Evolutionary conservation across 75 land plant genomes (phyloP).

Genomic region (Cryptomeria japonica): DNA sequence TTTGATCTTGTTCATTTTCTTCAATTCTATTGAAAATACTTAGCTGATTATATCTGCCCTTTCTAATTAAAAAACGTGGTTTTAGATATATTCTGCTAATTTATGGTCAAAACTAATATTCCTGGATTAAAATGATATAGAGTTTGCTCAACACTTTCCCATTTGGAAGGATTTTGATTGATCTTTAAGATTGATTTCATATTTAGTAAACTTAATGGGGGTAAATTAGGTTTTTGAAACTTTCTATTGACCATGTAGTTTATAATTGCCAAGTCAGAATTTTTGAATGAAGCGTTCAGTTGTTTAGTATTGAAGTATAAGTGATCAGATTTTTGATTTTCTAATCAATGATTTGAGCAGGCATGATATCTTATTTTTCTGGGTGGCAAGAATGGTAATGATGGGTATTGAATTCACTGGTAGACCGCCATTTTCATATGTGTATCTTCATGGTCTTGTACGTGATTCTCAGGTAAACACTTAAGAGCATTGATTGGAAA

Average conservation of each 20-base stretch:
- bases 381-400: constrained; percentile 99
- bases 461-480: constrained; percentile 84
- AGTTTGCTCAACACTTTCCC: too few relatives aligned
- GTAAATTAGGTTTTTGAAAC: background rate
- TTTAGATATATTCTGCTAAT: too few relatives aligned
- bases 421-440: constrained; percentile 74
- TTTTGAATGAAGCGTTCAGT: background rate
- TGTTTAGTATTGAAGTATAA: background rate
- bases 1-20: too few relatives aligned
- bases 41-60: too few relatives aligned
- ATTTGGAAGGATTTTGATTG: too few relatives aligned
- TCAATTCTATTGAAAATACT: too few relatives aligned
- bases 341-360: constrained; percentile 41
- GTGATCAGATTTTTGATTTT: background rate
- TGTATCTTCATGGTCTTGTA: constrained; percentile 96
- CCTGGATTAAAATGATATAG: too few relatives aligned
- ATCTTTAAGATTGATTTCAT: background rate
- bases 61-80: too few relatives aligned
- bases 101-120: too few relatives aligned
- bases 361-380: constrained; percentile 98
- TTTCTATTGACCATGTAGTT: background rate
- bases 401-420: constrained; percentile 99
- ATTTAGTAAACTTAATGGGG: background rate
- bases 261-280: background rate
- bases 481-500: constrained; percentile 1